Percentiles rank a stretch among this genome's conserved stretches.
phyloP scores from a whole-genome alignment of 768 basidiomycete species.

The Rhizopogon salebrosus region DNA sequence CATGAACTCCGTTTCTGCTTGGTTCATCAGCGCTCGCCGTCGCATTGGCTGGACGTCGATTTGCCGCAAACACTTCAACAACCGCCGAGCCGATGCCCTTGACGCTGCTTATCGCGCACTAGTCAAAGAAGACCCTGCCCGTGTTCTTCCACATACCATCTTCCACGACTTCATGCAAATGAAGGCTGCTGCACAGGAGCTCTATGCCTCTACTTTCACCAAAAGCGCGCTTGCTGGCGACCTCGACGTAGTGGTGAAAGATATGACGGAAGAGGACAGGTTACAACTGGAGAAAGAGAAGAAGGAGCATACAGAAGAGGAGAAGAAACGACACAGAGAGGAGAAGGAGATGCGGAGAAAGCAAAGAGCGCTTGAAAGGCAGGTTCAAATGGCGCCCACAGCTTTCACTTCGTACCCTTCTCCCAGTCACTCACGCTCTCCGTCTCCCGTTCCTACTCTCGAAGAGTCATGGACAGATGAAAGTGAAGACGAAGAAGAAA shows the following conservation, averaged over 20 bases:
- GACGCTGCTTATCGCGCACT: constrained; percentile 24
- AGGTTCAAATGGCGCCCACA: neutral
- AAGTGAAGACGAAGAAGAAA: constrained; percentile 12
- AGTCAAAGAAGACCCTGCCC: constrained; percentile 10
- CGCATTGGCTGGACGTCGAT: constrained; percentile 50
- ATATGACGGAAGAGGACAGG: constrained; percentile 14
- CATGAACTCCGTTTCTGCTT: constrained; percentile 32
- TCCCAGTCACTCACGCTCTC: constrained; percentile 3
- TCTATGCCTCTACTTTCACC: constrained; percentile 24
- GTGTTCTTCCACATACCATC: constrained; percentile 6
- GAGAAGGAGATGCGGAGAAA: constrained; percentile 2
- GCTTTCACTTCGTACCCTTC: constrained; percentile 13
- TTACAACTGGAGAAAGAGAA: constrained; percentile 3
- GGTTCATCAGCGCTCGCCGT: constrained; percentile 45
- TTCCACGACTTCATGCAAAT: constrained; percentile 24
- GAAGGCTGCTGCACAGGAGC: constrained; percentile 19
- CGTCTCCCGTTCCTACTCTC: constrained; percentile 9
- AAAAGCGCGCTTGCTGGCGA: constrained; percentile 25
- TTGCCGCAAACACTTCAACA: constrained; percentile 24
- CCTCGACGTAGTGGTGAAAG: constrained; percentile 25
- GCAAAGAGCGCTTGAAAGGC: neutral
- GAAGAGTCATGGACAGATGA: constrained; percentile 5
- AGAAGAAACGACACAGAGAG: constrained; percentile 1
- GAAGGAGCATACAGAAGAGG: constrained; percentile 7
- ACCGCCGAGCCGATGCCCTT: constrained; percentile 16